Evolutionary conservation across 495 filamentous ascomycete species (phyloP), one percentile per base, ranked within the genome.

Genomic region (Annulohypoxylon maeteangense): DNA sequence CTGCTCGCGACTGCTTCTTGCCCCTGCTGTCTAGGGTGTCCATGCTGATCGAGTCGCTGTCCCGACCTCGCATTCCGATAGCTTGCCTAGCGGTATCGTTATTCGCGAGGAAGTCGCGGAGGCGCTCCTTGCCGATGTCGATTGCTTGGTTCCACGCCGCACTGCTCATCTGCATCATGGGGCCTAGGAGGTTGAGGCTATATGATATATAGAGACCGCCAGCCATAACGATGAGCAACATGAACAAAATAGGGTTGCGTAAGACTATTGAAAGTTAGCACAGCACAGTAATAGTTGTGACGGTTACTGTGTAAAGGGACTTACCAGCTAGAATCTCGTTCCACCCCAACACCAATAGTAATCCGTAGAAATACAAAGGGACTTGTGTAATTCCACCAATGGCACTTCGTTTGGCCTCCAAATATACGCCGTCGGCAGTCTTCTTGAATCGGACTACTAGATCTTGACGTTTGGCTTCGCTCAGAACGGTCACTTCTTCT

Each of bases 371-470:
- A 79, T 97, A 98, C 60, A 97, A 76, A 18, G 95, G 95, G 62
- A 98, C 91, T 80, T 98, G 94, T 3, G 93, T 92, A 70, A 99
- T 91, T 63, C 95, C 94, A 45, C 95, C 95, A 75, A 98, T 97
- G 34, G 95, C 95, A 80, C 93, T 93, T 48, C 95, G 87, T 85
- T 98, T 98, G 32, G 95, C 95, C 80, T 99, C 95, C 42, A 99
- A 94, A 70, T 95, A 99, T 2, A 99, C 94, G 0, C 93, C 95
- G 76, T 99, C 95, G 14, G 95, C 95, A 68, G 92, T 93, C 83
- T 98, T 97, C 86, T 97, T 97, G 83, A 99, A 99, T 67, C 95
- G 86, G n/a, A 94, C 90, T 11, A 92, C 90, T 60, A 98, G 86
- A 79, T 98, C 95, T 75, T 93, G 90, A 60, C 89, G 86, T 74